These are phyloP conservation scores for Lichtheimia ramosa DNA, from an alignment of 371 early-diverging fungal genomes.

Conservation along the genomic window DNA sequence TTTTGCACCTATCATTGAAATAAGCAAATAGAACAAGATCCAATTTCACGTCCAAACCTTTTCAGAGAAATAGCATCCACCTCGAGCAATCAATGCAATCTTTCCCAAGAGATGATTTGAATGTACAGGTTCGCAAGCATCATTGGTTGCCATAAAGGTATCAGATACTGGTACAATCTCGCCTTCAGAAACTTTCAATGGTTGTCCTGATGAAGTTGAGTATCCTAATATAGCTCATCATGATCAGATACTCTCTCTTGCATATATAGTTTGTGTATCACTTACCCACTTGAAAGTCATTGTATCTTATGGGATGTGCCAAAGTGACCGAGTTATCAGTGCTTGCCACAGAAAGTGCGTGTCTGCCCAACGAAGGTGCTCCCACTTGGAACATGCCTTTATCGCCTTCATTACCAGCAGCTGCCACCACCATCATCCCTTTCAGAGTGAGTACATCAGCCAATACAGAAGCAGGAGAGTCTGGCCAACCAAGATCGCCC, in stretches of 20 bases:
- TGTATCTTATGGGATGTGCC: constrained; percentile 27
- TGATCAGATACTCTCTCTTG: not conserved
- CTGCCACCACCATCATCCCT: constrained; percentile 44
- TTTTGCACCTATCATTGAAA: constrained; percentile 27
- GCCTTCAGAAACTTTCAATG: constrained; percentile 15
- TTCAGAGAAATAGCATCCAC: constrained; percentile 50
- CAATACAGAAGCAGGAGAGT: constrained; percentile 38
- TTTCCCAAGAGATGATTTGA: constrained; percentile 41
- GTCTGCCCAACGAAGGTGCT: constrained; percentile 64
- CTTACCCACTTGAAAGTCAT: constrained; percentile 21
- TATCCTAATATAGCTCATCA: constrained; percentile 18
- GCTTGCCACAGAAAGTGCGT: constrained; percentile 72
- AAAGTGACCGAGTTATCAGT: constrained; percentile 56
- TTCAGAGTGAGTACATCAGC: constrained; percentile 33
- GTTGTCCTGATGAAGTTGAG: constrained; percentile 20
- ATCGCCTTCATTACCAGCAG: constrained; percentile 75
- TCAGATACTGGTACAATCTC: constrained; percentile 23
- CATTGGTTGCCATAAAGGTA: constrained; percentile 18
- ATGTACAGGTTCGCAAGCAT: constrained; percentile 48
- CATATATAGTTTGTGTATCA: not conserved
- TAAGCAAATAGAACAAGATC: too few species aligned
- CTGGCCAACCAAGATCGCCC: constrained; percentile 48
- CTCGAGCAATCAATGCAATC: constrained; percentile 59
- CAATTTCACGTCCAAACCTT: constrained; percentile 25
- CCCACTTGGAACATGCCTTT: constrained; percentile 63